These are phyloP conservation scores for Limtongia smithiae DNA, from an alignment of 805 yeast genomes.

Conservation along the genomic window DNA sequence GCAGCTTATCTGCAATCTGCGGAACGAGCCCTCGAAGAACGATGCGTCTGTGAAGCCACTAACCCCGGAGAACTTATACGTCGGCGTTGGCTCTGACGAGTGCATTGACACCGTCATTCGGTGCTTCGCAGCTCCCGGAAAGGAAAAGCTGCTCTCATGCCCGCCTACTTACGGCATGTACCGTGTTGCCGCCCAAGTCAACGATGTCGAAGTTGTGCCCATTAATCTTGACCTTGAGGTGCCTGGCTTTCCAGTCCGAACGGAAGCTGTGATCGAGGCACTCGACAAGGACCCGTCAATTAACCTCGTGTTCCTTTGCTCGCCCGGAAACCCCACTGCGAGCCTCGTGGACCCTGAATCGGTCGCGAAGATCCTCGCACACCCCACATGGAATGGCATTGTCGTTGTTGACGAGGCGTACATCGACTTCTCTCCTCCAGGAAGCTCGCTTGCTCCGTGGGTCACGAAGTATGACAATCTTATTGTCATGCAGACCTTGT, in stretches of 20 bases:
- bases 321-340: slow-evolving; percentile 98
- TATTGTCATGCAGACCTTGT: slow-evolving; percentile 84
- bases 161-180: slow-evolving; percentile 99
- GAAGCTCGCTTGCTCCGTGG: slow-evolving; percentile 68
- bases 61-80: slow-evolving; percentile 66
- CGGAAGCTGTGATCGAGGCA: slow-evolving; percentile 50
- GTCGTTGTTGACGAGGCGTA: slow-evolving; percentile 90
- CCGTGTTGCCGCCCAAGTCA: slow-evolving; percentile 81
- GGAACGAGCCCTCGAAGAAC: slow-evolving; percentile 51
- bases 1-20: slow-evolving; percentile 61
- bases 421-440: slow-evolving; percentile 71
- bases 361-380: slow-evolving; percentile 48
- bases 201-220: slow-evolving; percentile 73
- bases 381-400: slow-evolving; percentile 63
- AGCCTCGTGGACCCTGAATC: slow-evolving; percentile 50
- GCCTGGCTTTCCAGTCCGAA: slow-evolving; percentile 57
- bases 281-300: slow-evolving; percentile 57
- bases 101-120: slow-evolving; percentile 85
- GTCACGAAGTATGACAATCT: slow-evolving; percentile 80
- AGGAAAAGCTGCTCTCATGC: slow-evolving; percentile 75
- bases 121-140: slow-evolving; percentile 76
- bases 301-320: slow-evolving; percentile 77
- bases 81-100: slow-evolving; percentile 98
- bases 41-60: slow-evolving; percentile 38
- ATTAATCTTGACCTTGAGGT: slow-evolving; percentile 65